phyloP scores from a whole-genome alignment of 2,329 filamentous ascomycete species.

The Sporothrix euskadiensis region DNA sequence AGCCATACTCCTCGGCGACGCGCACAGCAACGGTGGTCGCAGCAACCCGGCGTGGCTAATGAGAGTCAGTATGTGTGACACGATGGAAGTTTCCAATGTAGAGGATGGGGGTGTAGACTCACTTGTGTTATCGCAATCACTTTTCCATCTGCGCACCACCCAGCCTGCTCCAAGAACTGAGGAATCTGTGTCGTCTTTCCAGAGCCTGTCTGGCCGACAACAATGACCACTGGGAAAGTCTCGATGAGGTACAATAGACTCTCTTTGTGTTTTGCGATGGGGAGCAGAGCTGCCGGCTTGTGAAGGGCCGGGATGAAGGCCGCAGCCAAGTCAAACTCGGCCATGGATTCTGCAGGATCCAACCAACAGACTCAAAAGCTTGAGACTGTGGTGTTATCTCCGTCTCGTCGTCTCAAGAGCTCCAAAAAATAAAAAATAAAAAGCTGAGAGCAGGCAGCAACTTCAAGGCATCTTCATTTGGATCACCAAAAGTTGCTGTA shows the following conservation, averaged over 20 bases:
- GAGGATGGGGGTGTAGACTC: neutral
- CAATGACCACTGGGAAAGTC: slow-evolving; percentile 77
- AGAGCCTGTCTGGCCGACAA: slow-evolving; percentile 91
- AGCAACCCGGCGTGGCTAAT: slow-evolving; percentile 80
- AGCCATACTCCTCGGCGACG: slow-evolving; percentile 86
- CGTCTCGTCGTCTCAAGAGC: neutral
- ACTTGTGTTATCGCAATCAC: slow-evolving; percentile 82
- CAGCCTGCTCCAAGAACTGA: slow-evolving; percentile 82
- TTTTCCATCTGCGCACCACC: slow-evolving; percentile 85
- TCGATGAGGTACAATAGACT: slow-evolving; percentile 84
- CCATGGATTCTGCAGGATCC: slow-evolving; percentile 43
- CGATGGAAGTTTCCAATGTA: neutral
- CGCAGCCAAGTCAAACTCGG: slow-evolving; percentile 58
- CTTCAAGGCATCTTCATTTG: neutral
- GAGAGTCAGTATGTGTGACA: neutral
- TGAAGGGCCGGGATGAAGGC: slow-evolving; percentile 78
- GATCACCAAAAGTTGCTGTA: neutral
- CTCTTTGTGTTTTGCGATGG: slow-evolving; percentile 80
- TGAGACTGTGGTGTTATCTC: neutral
- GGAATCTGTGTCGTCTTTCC: slow-evolving; percentile 96
- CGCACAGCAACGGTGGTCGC: slow-evolving; percentile 85
- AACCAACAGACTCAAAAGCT: too few relatives aligned
- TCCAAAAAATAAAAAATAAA: too few relatives aligned
- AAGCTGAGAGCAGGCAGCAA: neutral
- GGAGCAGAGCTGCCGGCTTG: slow-evolving; percentile 79